phyloP scores from a whole-genome alignment of 2,329 filamentous ascomycete genomes.

The Penicillium sp. region DNA sequence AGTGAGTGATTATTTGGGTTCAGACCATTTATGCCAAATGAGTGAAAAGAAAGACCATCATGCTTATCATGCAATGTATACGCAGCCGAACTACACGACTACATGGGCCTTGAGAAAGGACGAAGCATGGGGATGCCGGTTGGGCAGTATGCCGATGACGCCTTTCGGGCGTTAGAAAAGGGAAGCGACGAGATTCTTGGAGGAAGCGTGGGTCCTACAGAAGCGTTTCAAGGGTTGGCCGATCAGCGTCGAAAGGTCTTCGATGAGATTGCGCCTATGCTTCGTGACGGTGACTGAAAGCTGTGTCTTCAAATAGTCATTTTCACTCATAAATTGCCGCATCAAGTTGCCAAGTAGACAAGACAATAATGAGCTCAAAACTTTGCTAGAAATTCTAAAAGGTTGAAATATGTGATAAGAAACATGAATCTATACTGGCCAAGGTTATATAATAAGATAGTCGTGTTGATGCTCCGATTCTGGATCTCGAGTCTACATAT shows the following conservation, averaged over 20 bases:
- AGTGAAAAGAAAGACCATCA: background rate
- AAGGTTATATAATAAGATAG: constrained; percentile 30
- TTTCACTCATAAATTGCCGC: background rate
- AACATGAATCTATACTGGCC: too few relatives aligned
- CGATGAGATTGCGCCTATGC: background rate
- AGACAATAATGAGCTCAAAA: too few relatives aligned
- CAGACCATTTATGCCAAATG: too few relatives aligned
- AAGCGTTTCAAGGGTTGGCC: background rate
- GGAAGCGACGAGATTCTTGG: background rate
- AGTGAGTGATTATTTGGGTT: background rate
- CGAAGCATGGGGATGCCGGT: background rate
- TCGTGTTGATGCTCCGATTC: constrained; percentile 28
- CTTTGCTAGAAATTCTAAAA: background rate
- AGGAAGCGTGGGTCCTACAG: background rate
- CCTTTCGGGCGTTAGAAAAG: background rate
- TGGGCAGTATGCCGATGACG: background rate
- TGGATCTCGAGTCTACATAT: constrained; percentile 24
- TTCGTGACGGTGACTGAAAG: background rate
- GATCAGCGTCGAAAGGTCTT: background rate
- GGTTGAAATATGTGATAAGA: background rate
- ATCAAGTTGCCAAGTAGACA: too few relatives aligned
- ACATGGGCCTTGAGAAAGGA: constrained; percentile 1
- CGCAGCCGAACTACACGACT: background rate
- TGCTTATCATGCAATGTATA: background rate
- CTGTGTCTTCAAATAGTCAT: too few relatives aligned